Base-by-base conservation (phyloP, 352 stramenopile species). In the Globisporangium alternatum region DNA sequence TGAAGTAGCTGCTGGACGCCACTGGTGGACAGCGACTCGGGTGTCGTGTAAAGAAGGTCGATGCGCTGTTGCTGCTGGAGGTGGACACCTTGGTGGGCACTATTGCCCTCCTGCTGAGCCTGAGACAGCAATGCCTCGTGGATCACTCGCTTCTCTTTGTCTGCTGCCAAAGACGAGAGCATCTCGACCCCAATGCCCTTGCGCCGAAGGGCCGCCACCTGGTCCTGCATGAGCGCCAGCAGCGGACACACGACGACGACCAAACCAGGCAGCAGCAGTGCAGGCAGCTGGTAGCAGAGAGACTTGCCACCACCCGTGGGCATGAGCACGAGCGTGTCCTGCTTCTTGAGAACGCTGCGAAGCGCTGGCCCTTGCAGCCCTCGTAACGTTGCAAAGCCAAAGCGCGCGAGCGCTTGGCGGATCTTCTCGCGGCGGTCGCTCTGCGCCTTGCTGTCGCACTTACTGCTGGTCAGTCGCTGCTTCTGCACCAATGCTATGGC, bases 241-340 rank as follows among this genome's bases (percentile, higher is more conserved):
- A 98, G 75, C 3, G 92, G 93, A 65, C 78, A 95, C 3, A 98
- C 75, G 6, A 98, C 90, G 15, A 98, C 65, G 7, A 91, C 91
- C 15, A 97, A 68, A 3, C 91, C 90, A 0, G 71, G 72, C 37
- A 86, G 65, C 31, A 91, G 65, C 51, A 86, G 70, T 25, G 81
- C 77, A 1, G 78, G 97, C 3, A 99, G 72, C 52, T 98, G 95
- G 70, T 99, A 99, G 70, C 93, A 99, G 15, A 99, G 79, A 41
- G 89, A 98, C 74, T 99, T 99, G 61, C 97, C 97, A 35, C 95
- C 95, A 6, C 97, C 97, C 13, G 97, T 99, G n/a, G 97, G 93
- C 68, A 98, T 91, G 8, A 99, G 83, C 39, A 98, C 77, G 15
- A 99, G 56, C 17, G 80, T 72, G 69, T 89, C 71, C 44, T 81